Evolutionary conservation across 768 basidiomycete genomes (phyloP), one percentile per base, ranked within the genome.

Genomic region (Neoboletus subvelutipes): DNA sequence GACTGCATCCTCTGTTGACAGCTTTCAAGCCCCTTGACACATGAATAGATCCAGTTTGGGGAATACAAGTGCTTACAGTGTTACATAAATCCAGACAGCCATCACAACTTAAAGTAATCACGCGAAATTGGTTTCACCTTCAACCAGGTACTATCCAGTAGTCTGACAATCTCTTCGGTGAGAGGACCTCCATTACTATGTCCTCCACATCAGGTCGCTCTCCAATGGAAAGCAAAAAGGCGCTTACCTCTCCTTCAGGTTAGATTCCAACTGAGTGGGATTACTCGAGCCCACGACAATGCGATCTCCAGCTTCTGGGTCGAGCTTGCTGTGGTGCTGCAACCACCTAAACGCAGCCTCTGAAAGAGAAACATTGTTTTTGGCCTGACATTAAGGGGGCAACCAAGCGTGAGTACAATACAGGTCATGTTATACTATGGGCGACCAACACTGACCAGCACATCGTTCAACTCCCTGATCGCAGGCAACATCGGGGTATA

Each of bases 221-320:
- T 37, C 50, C n/a, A 20, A 18, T 22, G 33, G 20, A 29, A 41
- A 20, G 24, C 7, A 12, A 43, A 24, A 28, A 15, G 5, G 15
- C 5, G 26, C 64, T 3, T 36, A 61, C 62, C 42, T 56, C 20
- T 53, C 58, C 39, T 54, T 52, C 7, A 67, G 22, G 45, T 59
- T 67, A 22, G 64, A 59, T 59, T 76, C 75, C 34, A 78, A 61
- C 47, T 78, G 76, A 13, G 56, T 53, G 34, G 63, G 50, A n/a
- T 62, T 72, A 24, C 67, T 69, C 2, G 76, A 75, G 4, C 78
- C 77, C 29, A 80, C 70, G 48, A 78, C 64, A 57, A 77, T 60
- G 24, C 53, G 56, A 47, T 72, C 68, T 45, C 65, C 60, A 4
- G 37, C 57, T 5, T 40, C 52, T 28, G 67, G 55, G 15, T 47